Conservation (phyloP, 768 basidiomycete species). For the Leccinum rimulosum region DNA sequence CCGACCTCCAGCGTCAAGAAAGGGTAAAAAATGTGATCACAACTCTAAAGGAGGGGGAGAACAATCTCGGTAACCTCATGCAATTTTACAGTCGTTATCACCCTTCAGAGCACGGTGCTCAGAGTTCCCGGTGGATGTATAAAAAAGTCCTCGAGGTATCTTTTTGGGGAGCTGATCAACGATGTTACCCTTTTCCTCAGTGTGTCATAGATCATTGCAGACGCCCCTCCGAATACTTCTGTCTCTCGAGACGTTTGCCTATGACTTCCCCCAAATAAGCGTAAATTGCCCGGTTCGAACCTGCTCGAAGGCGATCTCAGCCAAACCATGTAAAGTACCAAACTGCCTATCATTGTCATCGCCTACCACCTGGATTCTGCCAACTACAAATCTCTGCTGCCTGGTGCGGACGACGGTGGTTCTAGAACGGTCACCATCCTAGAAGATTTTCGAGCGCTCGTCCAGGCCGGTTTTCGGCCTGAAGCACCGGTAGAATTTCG, state of each 20-base stretch:
- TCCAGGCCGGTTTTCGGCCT: constrained; percentile 67
- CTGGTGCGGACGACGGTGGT: constrained; percentile 48
- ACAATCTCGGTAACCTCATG: constrained; percentile 36
- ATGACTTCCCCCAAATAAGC: constrained; percentile 18
- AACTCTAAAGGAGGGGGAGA: constrained; percentile 26
- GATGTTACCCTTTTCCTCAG: neutral
- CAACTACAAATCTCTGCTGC: constrained; percentile 17
- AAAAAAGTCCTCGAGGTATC: constrained; percentile 14
- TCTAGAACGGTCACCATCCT: constrained; percentile 74
- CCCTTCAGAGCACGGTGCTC: constrained; percentile 35
- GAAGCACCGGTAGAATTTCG: constrained; percentile 70
- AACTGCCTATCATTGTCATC: constrained; percentile 35
- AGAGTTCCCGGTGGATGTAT: constrained; percentile 40
- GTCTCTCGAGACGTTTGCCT: constrained; percentile 16
- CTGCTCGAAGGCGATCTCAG: constrained; percentile 3
- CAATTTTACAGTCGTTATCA: constrained; percentile 34
- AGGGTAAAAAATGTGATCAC: constrained; percentile 7
- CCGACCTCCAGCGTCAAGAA: constrained; percentile 14
- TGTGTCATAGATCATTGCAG: constrained; percentile 8
- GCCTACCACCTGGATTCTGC: constrained; percentile 45
- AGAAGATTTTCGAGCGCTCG: constrained; percentile 72
- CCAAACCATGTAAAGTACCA: constrained; percentile 2
- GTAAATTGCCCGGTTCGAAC: constrained; percentile 26
- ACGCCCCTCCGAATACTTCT: constrained; percentile 9
- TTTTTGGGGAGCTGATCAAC: neutral